phyloP scores from a whole-genome alignment of 768 basidiomycete species.

The Gelatoporia subvermispora region DNA sequence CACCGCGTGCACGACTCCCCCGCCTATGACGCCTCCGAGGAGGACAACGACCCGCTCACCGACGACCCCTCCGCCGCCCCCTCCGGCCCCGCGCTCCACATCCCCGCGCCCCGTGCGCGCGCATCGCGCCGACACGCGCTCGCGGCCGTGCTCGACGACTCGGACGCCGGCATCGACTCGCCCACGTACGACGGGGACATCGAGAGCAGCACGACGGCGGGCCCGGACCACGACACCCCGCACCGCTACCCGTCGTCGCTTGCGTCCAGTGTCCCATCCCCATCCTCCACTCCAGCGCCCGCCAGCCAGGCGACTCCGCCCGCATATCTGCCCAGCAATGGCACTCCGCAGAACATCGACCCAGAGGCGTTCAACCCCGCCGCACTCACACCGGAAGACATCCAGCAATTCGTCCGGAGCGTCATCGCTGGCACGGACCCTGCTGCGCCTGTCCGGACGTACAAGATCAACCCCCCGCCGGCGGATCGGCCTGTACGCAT shows the following conservation, averaged over 20 bases:
- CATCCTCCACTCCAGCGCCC: slow-evolving; percentile 6
- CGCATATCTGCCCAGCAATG: neutral
- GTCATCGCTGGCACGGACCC: slow-evolving; percentile 72
- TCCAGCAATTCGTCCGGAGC: slow-evolving; percentile 67
- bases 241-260: slow-evolving; percentile 19
- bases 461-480: slow-evolving; percentile 86
- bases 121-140: slow-evolving; percentile 9
- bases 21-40: slow-evolving; percentile 57
- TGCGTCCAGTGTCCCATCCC: slow-evolving; percentile 13
- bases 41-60: slow-evolving; percentile 83
- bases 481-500: slow-evolving; percentile 75
- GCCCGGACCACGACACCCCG: slow-evolving; percentile 23
- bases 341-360: slow-evolving; percentile 11
- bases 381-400: slow-evolving; percentile 66
- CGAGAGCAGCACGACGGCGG: slow-evolving; percentile 65
- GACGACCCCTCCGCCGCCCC: slow-evolving; percentile 60
- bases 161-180: slow-evolving; percentile 75
- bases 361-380: slow-evolving; percentile 54
- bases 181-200: slow-evolving; percentile 91
- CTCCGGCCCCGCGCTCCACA: slow-evolving; percentile 33
- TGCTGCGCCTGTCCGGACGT: slow-evolving; percentile 31
- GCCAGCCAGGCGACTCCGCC: slow-evolving; percentile 2
- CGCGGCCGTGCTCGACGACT: slow-evolving; percentile 46
- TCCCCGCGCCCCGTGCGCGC: slow-evolving; percentile 13
- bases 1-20: slow-evolving; percentile 21